Evolutionary conservation across 208 protist genomes (phyloP), one percentile per base, ranked within the genome.

Genomic region (Wallacemonas collosoma): DNA sequence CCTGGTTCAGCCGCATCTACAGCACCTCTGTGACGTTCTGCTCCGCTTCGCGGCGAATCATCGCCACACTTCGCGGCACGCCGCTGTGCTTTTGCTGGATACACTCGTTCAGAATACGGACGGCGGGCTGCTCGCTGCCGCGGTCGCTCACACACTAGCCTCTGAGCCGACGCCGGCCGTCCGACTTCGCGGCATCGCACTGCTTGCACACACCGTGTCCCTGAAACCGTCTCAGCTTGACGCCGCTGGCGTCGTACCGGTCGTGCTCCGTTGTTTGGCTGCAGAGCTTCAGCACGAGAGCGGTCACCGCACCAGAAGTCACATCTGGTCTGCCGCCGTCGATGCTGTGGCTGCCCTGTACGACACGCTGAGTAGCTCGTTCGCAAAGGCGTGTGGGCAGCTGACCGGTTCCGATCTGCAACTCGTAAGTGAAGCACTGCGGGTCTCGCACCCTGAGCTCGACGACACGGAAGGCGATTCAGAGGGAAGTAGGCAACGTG

Each of bases 331-430:
- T 1, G 64, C 64, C 4, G 64, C 36, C 4, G 47, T 58, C 12
- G n/a, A 3, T 7, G 64, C 64, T n/a, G 40, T 69, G 12, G 51
- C 26, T 11, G 15, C 6, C 6, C 50, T 69, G 12, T 69, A 69
- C 47, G 50, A 58, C 3, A 15, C 14, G 3, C n/a, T 35, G 35
- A 5, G 12, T 14, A 26, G 7, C 35, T 35, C 64, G 15, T 69
- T 69, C 26, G 47, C 64, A n/a, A 51, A 47, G 48, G 50, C 48
- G 15, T 69, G 64, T 57, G 64, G 26, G 8, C 64, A 69, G 64
- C 51, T 55, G 38, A 69, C 64, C 6, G 60, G 60, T 4, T 15
- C 60, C 50, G 60, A 65, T 15, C 60, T 65, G 40, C 11, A n/a
- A 8, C n/a, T 51, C 3, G 40, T 65, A 4, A 65, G 60, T 17